Evolutionary conservation across 495 filamentous ascomycete genomes (phyloP).

Genomic region (Trichoderma erinaceum): DNA sequence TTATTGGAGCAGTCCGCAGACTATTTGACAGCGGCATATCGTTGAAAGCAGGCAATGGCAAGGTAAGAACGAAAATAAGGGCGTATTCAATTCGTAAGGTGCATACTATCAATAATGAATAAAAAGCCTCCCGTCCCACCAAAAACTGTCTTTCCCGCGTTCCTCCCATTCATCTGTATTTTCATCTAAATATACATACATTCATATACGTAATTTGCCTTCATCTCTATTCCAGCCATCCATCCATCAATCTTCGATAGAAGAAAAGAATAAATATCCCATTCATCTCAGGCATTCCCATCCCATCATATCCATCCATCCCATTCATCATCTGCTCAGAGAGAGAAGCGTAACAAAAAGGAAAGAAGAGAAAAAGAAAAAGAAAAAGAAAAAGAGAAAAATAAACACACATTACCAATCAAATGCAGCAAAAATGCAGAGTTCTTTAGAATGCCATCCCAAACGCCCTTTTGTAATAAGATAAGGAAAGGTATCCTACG

Average conservation of each 20-base stretch:
- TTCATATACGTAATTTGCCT: background rate
- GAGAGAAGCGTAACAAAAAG: background rate
- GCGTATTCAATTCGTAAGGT: background rate
- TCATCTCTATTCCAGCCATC: slow-evolving; percentile 2
- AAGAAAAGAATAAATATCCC: background rate
- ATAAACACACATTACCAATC: background rate
- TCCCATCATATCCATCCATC: background rate
- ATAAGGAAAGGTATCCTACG: slow-evolving; percentile 15
- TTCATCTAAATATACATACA: background rate
- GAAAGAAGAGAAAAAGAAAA: background rate
- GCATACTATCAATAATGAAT: slow-evolving; percentile 9
- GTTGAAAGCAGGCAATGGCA: too few species aligned
- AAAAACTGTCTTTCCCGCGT: background rate
- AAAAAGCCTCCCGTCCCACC: background rate
- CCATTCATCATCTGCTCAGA: background rate
- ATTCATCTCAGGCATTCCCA: background rate
- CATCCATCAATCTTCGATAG: background rate
- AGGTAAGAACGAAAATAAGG: background rate
- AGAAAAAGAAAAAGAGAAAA: background rate
- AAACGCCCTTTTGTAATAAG: background rate
- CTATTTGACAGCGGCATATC: too few species aligned
- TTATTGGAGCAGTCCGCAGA: too few species aligned
- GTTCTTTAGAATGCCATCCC: slow-evolving; percentile 12
- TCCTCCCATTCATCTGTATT: background rate
- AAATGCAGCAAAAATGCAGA: slow-evolving; percentile 13